Base-by-base conservation (phyloP, 1,284 basidiomycete species). In the Dichomitus squalens region DNA sequence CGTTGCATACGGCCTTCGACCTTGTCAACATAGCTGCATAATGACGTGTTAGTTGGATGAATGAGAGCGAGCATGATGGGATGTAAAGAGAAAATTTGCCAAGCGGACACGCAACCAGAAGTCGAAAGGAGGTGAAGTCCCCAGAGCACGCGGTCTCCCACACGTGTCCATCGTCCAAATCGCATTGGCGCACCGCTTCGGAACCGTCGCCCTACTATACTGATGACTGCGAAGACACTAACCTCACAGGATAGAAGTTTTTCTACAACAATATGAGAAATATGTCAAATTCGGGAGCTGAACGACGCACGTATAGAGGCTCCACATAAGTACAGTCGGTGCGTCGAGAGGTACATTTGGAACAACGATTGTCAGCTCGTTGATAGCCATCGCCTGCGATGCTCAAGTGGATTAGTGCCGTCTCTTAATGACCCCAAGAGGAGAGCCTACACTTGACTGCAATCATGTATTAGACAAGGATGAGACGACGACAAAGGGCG, bases 311-410 rank as follows among this genome's bases (percentile, higher is more conserved):
- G 25, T 50, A 50, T 14, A 50, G 35, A 12, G 49, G 49, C 21
- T 50, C 49, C 7, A 50, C 76, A 69, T 92, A 94, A 0, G 88
- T 91, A 72, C 91, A 94, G 1, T 89, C 85, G 14, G 84, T 78
- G 54, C 77, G 84, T 65, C 86, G 88, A 4, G 88, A 80, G 16
- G 83, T 74, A 68, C 93, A 95, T 68, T 91, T 92, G 0, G 91
- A 88, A 68, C 92, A 95, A 55, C 78, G 75, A 57, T 84, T 85
- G 14, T 79, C 80, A 3, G 80, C 81, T 81, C 83, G 86, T 49
- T 65, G 59, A 2, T 63, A 64, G 20, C 69, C 67, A 64, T 70
- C 69, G 55, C 69, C 69, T 70, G 40, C 14, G 40, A 41, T 16
- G n/a, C 5, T 20, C 7, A 48, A 7, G 29, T 29, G n/a, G 7